These are phyloP conservation scores for Fusarium setosum DNA, from an alignment of 2,329 filamentous ascomycete species.

Conservation along the genomic window DNA sequence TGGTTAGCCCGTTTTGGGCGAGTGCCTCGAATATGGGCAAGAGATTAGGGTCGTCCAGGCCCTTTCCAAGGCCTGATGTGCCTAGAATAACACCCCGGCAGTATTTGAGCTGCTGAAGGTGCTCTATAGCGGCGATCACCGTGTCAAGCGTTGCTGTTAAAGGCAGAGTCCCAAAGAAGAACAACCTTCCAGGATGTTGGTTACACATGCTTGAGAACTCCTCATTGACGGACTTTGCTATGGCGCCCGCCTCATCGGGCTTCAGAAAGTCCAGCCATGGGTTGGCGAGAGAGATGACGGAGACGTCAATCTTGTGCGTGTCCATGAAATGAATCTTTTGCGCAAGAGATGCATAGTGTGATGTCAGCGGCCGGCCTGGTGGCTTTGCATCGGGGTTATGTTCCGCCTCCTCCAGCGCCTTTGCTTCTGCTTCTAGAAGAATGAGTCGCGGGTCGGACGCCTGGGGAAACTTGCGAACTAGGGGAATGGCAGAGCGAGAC, in stretches of 20 bases:
- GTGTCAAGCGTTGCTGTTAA: slow-evolving; percentile 73
- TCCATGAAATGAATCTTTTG: slow-evolving; percentile 92
- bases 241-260: slow-evolving; percentile 67
- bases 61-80: slow-evolving; percentile 82
- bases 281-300: slow-evolving; percentile 89
- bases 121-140: slow-evolving; percentile 73
- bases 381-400: slow-evolving; percentile 66
- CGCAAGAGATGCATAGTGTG: slow-evolving; percentile 82
- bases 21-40: slow-evolving; percentile 79
- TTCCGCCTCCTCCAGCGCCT: slow-evolving; percentile 60
- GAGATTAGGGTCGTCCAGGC: slow-evolving; percentile 81
- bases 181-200: slow-evolving; percentile 74
- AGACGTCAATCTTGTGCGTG: slow-evolving; percentile 82
- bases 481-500: slow-evolving; percentile 71
- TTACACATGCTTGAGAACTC: slow-evolving; percentile 81
- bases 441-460: slow-evolving; percentile 71
- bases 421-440: slow-evolving; percentile 66
- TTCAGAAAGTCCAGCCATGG: slow-evolving; percentile 91
- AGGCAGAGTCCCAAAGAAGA: slow-evolving; percentile 85
- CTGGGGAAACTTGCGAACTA: slow-evolving; percentile 74
- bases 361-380: slow-evolving; percentile 84
- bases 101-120: slow-evolving; percentile 71
- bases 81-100: slow-evolving; percentile 91
- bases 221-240: slow-evolving; percentile 77
- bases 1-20: slow-evolving; percentile 70